A percentile compares a stretch with the other conserved stretches of the same genome.
These are phyloP conservation scores for Creolimax fragrantissima DNA, from an alignment of 78 protist genomes.

Conservation along the genomic window DNA sequence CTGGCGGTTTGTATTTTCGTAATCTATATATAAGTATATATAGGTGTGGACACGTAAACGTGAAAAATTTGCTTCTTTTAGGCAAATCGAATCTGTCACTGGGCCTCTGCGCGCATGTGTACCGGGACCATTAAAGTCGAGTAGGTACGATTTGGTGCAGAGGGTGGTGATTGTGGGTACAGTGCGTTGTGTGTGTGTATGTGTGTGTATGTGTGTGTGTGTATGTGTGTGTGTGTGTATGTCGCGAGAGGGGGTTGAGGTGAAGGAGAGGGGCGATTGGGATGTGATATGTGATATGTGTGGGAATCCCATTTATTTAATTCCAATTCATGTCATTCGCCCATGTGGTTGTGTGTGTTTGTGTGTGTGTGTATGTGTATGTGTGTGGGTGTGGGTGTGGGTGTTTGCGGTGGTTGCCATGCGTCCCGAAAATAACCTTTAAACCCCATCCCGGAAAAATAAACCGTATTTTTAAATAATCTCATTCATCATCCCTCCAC, in stretches of 20 bases:
- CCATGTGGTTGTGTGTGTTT: neutral
- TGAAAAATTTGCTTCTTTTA: neutral
- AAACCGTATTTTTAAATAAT: too few species aligned
- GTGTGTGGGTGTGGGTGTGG: neutral
- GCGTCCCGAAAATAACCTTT: too few species aligned
- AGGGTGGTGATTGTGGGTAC: neutral
- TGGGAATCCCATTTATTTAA: neutral
- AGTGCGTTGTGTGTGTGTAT: neutral
- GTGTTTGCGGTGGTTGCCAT: too few species aligned
- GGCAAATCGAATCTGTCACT: neutral
- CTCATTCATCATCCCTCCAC: too few species aligned
- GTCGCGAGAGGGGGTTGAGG: neutral
- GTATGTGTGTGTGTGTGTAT: neutral
- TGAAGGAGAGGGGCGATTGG: neutral
- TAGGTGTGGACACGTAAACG: neutral
- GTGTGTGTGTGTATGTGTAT: neutral
- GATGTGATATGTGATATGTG: neutral
- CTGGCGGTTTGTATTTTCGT: neutral
- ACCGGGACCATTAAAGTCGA: neutral
- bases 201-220: neutral
- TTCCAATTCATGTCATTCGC: neutral
- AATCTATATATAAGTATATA: neutral
- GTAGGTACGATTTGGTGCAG: neutral
- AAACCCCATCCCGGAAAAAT: too few species aligned
- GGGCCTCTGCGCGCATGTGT: neutral